Conservation (phyloP, 2,329 filamentous ascomycete species). For the Cordyceps militaris region DNA sequence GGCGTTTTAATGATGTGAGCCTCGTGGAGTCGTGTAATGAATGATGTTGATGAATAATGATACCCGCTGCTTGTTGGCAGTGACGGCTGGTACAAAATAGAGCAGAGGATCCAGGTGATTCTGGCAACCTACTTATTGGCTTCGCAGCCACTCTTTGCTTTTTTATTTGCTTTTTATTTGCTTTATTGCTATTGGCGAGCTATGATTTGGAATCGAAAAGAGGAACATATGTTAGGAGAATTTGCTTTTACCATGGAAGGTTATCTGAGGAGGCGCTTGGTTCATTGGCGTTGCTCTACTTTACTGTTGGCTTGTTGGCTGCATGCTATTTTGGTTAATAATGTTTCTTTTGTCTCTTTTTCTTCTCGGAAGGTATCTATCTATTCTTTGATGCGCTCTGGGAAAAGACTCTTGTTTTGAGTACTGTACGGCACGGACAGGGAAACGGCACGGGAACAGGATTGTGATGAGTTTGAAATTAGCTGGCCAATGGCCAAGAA, state of each 20-base stretch:
- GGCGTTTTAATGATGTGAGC: constrained; percentile 24
- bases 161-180: constrained; percentile 3
- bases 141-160: constrained; percentile 1
- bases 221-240: constrained; percentile 8
- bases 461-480: constrained; percentile 10
- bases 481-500: constrained; percentile 4
- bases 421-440: constrained; percentile 5
- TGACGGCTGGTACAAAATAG: constrained; percentile 8
- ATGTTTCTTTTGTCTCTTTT: constrained; percentile 19
- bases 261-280: constrained; percentile 18
- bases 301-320: constrained; percentile 6
- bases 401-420: not conserved
- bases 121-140: constrained; percentile 10
- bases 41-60: constrained; percentile 15
- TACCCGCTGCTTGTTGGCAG: not conserved
- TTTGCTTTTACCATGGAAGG: constrained; percentile 15
- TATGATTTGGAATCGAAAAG: constrained; percentile 21
- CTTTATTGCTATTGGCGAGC: not conserved
- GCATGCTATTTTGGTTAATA: constrained; percentile 13
- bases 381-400: constrained; percentile 12
- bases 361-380: constrained; percentile 9
- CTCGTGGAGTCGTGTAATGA: constrained; percentile 14
- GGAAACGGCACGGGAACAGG: constrained; percentile 2
- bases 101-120: constrained; percentile 9
- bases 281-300: constrained; percentile 17